Percentiles rank a stretch among this genome's conserved stretches.
Evolutionary conservation across 306 rosid genomes (phyloP).

Genomic region (Ormosia semicastrata): DNA sequence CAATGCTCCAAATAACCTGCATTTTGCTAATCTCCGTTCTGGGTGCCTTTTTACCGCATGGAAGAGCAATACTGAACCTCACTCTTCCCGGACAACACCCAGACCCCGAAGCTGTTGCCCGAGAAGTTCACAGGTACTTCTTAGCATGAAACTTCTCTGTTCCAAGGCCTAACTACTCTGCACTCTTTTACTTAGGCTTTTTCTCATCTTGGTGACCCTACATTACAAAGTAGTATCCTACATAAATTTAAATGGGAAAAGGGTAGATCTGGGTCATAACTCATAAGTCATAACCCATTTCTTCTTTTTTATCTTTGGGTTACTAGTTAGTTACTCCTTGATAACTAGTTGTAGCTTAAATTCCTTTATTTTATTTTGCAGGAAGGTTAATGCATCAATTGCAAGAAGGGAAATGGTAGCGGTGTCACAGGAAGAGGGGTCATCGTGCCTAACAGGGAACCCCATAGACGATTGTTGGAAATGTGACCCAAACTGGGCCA

Average conservation of each 20-base stretch:
- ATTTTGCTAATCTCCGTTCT: slow-evolving; percentile 53
- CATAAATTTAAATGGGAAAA: not conserved
- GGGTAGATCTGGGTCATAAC: slow-evolving; percentile 11
- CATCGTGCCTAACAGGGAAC: slow-evolving; percentile 78
- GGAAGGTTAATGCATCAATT: slow-evolving; percentile 86
- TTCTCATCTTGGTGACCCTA: slow-evolving; percentile 11
- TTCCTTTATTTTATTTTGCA: not conserved
- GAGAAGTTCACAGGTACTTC: slow-evolving; percentile 64
- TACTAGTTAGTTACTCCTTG: too few species aligned
- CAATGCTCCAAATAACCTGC: slow-evolving; percentile 57
- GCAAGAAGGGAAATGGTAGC: slow-evolving; percentile 67
- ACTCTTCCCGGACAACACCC: slow-evolving; percentile 92
- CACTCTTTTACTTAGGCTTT: too few species aligned
- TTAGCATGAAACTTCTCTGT: too few species aligned
- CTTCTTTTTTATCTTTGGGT: not conserved
- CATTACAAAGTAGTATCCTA: slow-evolving; percentile 11
- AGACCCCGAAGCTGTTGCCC: slow-evolving; percentile 78
- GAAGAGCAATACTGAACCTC: slow-evolving; percentile 53
- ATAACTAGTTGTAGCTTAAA: not conserved
- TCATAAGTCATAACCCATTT: not conserved
- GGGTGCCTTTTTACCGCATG: slow-evolving; percentile 35
- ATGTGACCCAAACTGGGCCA: slow-evolving; percentile 96
- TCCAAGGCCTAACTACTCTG: not conserved
- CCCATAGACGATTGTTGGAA: slow-evolving; percentile 99
- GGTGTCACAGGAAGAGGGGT: slow-evolving; percentile 29